A percentile compares a stretch with the other conserved stretches of the same genome.
These are phyloP conservation scores for Pezicula rhizophila DNA, from an alignment of 2,329 filamentous ascomycete species.

Conservation along the genomic window DNA sequence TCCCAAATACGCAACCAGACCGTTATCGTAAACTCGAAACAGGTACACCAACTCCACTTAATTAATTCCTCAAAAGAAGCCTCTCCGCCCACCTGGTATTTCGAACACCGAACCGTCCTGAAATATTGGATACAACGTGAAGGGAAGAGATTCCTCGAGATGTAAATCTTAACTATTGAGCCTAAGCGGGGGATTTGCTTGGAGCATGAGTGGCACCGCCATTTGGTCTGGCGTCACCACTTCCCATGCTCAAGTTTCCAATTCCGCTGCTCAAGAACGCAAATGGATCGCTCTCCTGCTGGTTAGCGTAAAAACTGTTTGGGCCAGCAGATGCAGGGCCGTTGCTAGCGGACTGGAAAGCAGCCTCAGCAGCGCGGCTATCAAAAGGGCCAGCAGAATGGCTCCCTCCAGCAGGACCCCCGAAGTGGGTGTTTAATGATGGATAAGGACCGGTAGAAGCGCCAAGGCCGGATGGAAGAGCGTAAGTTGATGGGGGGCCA, in stretches of 20 bases:
- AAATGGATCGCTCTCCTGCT: constrained; percentile 68
- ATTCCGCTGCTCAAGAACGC: constrained; percentile 73
- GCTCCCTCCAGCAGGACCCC: constrained; percentile 67
- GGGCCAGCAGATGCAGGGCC: constrained; percentile 71
- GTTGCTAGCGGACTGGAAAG: constrained; percentile 84
- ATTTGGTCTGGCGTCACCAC: constrained; percentile 57
- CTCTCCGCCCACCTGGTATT: constrained; percentile 19
- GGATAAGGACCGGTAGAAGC: constrained; percentile 76
- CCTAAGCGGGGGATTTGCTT: constrained; percentile 29
- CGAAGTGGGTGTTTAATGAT: constrained; percentile 73
- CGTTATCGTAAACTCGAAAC: constrained; percentile 16
- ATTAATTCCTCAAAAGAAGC: constrained; percentile 23
- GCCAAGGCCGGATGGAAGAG: constrained; percentile 77
- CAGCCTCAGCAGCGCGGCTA: constrained; percentile 86
- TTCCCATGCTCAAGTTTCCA: constrained; percentile 65
- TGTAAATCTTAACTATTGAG: constrained; percentile 10
- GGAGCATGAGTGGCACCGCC: constrained; percentile 35
- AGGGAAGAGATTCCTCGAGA: constrained; percentile 21
- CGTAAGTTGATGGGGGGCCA: constrained; percentile 82
- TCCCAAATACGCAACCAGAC: not conserved
- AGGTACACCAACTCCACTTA: constrained; percentile 14
- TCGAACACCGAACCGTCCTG: constrained; percentile 23
- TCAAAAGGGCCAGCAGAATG: constrained; percentile 86
- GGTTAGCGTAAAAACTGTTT: constrained; percentile 58
- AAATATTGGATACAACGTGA: constrained; percentile 26